phyloP scores from a whole-genome alignment of 331 rosid genomes.

The Spiraea crenata region DNA sequence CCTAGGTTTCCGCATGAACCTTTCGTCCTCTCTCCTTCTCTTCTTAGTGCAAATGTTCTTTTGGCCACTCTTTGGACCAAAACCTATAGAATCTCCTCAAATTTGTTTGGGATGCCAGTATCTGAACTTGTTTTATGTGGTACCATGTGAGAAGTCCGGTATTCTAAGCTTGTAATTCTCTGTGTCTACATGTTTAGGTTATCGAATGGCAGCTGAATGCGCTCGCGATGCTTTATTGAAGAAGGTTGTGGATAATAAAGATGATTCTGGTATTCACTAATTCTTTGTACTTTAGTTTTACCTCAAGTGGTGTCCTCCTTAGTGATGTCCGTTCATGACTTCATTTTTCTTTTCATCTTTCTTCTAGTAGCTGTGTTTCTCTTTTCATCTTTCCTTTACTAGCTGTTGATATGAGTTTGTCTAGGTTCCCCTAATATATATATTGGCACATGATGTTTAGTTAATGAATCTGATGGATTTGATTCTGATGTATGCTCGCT shows the following conservation, averaged over 20 bases:
- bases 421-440: not conserved
- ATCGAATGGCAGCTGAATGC: conserved; percentile 94
- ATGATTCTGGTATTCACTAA: conserved; percentile 57
- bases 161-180: not conserved
- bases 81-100: not conserved
- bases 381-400: not conserved
- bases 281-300: not conserved
- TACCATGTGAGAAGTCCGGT: not conserved
- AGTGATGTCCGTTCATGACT: not conserved
- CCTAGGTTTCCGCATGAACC: not conserved
- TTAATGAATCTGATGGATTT: not conserved
- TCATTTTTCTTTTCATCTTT: not conserved
- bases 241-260: conserved; percentile 84
- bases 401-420: conserved; percentile 5
- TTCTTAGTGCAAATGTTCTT: not conserved
- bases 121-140: not conserved
- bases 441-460: not conserved
- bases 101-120: not conserved
- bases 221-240: conserved; percentile 74
- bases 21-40: not conserved
- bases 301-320: not conserved
- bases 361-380: not conserved
- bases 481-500: not conserved
- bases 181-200: conserved; percentile 51
- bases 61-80: not conserved